A percentile compares a stretch with the other conserved stretches of the same genome.
phyloP scores from a whole-genome alignment of 176 grass and related monocot species.

The Sorghum bicolor region DNA sequence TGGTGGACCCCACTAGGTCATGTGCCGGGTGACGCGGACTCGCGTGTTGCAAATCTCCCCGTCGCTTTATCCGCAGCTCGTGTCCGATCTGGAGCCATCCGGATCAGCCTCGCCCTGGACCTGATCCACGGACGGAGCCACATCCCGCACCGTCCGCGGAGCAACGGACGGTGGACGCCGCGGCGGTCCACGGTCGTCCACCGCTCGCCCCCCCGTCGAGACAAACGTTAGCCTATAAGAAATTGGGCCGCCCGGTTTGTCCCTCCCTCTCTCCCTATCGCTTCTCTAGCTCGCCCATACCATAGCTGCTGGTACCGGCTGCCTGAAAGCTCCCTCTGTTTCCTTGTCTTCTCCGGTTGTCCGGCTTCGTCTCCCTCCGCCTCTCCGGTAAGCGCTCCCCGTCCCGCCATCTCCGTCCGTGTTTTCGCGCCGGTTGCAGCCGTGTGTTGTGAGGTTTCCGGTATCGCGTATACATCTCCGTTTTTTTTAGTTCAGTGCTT shows the following conservation, averaged over 20 bases:
- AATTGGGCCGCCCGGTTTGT: neutral
- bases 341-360: neutral
- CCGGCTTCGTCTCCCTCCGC: neutral
- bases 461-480: no score
- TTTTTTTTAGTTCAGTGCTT: neutral
- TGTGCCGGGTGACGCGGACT: conserved; percentile 7
- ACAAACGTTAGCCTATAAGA: conserved; percentile 32
- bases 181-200: conserved; percentile 6
- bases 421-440: neutral
- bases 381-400: conserved; percentile 18
- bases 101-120: neutral
- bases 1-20: neutral
- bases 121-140: neutral
- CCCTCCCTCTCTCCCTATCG: conserved; percentile 10
- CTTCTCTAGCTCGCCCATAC: neutral
- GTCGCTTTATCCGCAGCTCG: neutral
- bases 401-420: neutral
- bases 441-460: neutral
- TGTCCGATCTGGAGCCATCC: neutral
- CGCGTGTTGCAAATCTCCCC: neutral
- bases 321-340: neutral
- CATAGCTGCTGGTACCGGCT: neutral
- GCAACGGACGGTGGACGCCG: neutral
- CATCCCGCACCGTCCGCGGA: neutral
- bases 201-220: neutral